Evolutionary conservation across 805 yeast species (phyloP), one percentile per base, ranked within the genome.

Genomic region (Pichia occidentalis): DNA sequence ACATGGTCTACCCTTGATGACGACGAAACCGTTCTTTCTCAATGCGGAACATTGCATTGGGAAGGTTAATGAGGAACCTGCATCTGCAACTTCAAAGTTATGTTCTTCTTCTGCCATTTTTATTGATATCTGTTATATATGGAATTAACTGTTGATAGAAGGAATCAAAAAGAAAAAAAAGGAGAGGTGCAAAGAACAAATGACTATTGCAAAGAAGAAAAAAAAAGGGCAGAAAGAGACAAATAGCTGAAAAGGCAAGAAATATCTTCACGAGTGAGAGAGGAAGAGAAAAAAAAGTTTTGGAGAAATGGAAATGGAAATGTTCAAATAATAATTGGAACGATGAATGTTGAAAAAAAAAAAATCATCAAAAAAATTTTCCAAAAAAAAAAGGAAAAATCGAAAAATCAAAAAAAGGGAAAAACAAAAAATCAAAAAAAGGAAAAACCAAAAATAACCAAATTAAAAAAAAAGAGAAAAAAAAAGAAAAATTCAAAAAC

Each of bases 41-140:
- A 92, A 86, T 56, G 98, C 96, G 63, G 97, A 92, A 84, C 98
- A 90, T 81, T 90, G 98, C 79, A 81, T 73, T 80, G 98, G 98
- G 95, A 66, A 90, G 68, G 97, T 90, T 63, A 79, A 68, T 67
- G 98, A 90, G 72, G 97, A 88, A 72, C 97, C 97, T 64, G 98
- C 97, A 70, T 85, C 92, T 67, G 84, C 97, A 77, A 88, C 77
- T 74, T 88, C 97, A 73, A 90, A 90, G 71, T 79, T 76, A 80
- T 87, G 96, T 52, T 59, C 64, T 59, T 59, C 64, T 57, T 61
- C 65, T 48, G 60, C 53, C 59, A 56, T 56, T 21, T 24, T 32
- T 19, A 20, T 20, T 16, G n/a, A 16, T 31, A 22, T 31, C 14
- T 31, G 23, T 31, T 12, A 12, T 22, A 14, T 3, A 22, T 22